Conservation (phyloP, 2,329 filamentous ascomycete species). For the Fusarium proliferatum region DNA sequence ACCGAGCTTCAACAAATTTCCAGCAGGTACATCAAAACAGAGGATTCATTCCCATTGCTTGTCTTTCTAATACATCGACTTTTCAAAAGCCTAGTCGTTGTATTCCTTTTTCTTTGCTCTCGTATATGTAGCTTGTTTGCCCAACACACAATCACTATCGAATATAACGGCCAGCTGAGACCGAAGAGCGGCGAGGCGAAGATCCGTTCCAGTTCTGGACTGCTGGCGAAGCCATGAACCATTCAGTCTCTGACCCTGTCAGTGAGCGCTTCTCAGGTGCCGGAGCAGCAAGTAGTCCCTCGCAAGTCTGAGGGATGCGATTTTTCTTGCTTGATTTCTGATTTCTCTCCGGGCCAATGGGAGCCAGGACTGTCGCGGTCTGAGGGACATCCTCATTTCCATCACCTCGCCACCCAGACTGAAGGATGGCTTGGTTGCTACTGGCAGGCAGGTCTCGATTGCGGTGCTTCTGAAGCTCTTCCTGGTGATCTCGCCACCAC, state of each 20-base stretch:
- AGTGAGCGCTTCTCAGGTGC: constrained; percentile 46
- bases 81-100: not conserved
- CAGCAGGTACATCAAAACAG: not conserved
- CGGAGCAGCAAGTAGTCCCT: constrained; percentile 46
- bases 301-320: constrained; percentile 23
- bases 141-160: not conserved
- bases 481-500: constrained; percentile 69
- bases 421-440: not conserved
- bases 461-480: constrained; percentile 52
- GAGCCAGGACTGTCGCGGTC: constrained; percentile 6
- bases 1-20: not conserved
- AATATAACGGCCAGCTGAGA: constrained; percentile 18
- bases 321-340: constrained; percentile 6
- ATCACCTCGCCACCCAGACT: constrained; percentile 27
- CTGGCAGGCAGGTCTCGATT: not conserved
- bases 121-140: constrained; percentile 6
- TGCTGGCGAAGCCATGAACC: constrained; percentile 15
- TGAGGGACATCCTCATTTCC: constrained; percentile 12
- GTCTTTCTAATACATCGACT: not conserved
- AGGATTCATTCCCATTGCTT: not conserved
- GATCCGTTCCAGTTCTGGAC: constrained; percentile 25
- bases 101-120: constrained; percentile 5
- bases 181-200: constrained; percentile 20
- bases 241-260: constrained; percentile 43
- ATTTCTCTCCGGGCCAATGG: constrained; percentile 30